These are phyloP conservation scores for Catharanthus roseus DNA, from an alignment of 257 asterid genomes.

Conservation along the genomic window DNA sequence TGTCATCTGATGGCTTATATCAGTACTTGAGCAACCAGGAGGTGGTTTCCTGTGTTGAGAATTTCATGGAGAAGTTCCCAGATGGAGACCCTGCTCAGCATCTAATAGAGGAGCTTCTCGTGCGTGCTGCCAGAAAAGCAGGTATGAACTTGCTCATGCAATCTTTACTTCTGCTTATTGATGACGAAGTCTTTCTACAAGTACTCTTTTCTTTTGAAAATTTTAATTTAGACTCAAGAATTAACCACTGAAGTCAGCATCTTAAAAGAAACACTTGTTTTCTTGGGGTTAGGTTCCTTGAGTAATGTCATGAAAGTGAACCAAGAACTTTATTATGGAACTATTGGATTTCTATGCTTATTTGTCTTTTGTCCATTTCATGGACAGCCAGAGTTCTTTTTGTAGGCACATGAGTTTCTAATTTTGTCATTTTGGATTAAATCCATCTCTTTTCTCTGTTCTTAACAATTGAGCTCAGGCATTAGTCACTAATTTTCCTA, in stretches of 20 bases:
- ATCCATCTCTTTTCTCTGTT: not conserved
- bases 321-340: not conserved
- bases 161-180: not conserved
- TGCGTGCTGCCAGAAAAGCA: conserved; percentile 97
- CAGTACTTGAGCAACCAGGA: conserved; percentile 94
- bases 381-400: not conserved
- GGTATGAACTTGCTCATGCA: conserved; percentile 35
- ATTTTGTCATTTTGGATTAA: not conserved
- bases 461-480: not conserved
- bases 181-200: not conserved
- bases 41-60: conserved; percentile 78
- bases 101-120: conserved; percentile 83
- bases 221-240: not conserved
- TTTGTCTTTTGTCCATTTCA: not conserved
- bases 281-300: not conserved
- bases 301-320: not conserved
- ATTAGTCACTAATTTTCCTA: not conserved
- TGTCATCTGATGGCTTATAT: conserved; percentile 95
- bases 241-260: not conserved
- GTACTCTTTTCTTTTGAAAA: not conserved
- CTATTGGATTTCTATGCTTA: not conserved
- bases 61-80: conserved; percentile 88
- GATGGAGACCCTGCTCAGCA: conserved; percentile 99
- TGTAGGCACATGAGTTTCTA: not conserved
- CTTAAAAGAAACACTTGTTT: no score